A percentile compares a stretch with the other conserved stretches of the same genome.
Evolutionary conservation across 345 rosid species (phyloP).

Genomic region (Eucalyptus pauciflora): DNA sequence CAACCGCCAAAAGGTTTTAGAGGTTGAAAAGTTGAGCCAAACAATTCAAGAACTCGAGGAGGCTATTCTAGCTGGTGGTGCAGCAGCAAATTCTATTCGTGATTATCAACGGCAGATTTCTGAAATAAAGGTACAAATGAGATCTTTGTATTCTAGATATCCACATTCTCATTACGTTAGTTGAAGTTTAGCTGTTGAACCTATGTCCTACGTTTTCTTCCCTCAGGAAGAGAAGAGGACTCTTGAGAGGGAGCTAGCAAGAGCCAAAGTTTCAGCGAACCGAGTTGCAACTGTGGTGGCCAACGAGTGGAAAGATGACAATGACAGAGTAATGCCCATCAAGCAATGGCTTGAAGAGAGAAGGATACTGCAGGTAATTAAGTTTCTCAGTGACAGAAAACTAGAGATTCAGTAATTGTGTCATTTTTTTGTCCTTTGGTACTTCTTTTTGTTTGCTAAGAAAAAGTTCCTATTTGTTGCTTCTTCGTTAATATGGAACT

Average conservation of each 20-base stretch:
- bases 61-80: slow-evolving; percentile 73
- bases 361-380: slow-evolving; percentile 65
- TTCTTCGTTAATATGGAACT: background rate
- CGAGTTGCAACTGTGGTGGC: slow-evolving; percentile 84
- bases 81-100: slow-evolving; percentile 68
- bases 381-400: background rate
- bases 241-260: slow-evolving; percentile 88
- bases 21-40: slow-evolving; percentile 82
- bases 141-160: background rate
- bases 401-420: background rate
- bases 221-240: slow-evolving; percentile 84
- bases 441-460: background rate
- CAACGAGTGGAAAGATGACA: slow-evolving; percentile 95
- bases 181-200: background rate
- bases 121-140: slow-evolving; percentile 43
- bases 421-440: background rate
- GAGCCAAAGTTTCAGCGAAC: slow-evolving; percentile 69
- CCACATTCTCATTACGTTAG: background rate
- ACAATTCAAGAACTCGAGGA: slow-evolving; percentile 79
- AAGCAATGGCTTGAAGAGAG: slow-evolving; percentile 91
- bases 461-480: background rate
- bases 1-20: slow-evolving; percentile 82
- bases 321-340: slow-evolving; percentile 85
- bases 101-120: slow-evolving; percentile 72
- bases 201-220: background rate